Evolutionary conservation across 2,329 filamentous ascomycete species (phyloP).

Genomic region (Fusarium torreyae): DNA sequence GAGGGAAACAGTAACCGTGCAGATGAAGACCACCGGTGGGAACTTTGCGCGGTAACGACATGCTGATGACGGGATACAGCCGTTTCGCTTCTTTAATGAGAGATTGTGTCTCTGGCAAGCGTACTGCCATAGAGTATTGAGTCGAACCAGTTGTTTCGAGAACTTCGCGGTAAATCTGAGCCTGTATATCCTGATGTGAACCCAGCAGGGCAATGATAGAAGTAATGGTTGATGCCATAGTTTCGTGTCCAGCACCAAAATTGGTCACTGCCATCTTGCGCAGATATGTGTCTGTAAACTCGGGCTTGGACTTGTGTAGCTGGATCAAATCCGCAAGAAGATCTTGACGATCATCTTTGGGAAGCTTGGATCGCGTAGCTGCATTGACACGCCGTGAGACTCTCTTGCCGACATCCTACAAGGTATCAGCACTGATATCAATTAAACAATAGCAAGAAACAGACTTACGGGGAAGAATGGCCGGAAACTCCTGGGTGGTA

Average conservation of each 20-base stretch:
- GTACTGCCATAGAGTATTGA: slow-evolving; percentile 43
- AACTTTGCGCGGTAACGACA: slow-evolving; percentile 65
- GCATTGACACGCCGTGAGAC: slow-evolving; percentile 55
- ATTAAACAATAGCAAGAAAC: rapidly evolving
- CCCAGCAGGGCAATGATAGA: slow-evolving; percentile 65
- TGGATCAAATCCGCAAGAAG: slow-evolving; percentile 64
- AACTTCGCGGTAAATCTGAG: slow-evolving; percentile 55
- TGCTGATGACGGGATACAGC: slow-evolving; percentile 66
- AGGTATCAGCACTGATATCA: background rate
- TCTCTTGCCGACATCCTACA: slow-evolving; percentile 55
- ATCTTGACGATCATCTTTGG: slow-evolving; percentile 56
- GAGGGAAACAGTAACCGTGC: slow-evolving; percentile 59
- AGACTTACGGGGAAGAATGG: slow-evolving; percentile 65
- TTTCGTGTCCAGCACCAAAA: slow-evolving; percentile 70
- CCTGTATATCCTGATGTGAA: slow-evolving; percentile 54
- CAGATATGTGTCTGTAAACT: slow-evolving; percentile 64
- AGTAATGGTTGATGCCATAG: slow-evolving; percentile 67
- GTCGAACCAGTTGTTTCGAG: slow-evolving; percentile 25
- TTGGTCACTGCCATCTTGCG: slow-evolving; percentile 68
- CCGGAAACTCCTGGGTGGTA: slow-evolving; percentile 60
- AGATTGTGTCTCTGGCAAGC: slow-evolving; percentile 59
- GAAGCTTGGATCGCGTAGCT: slow-evolving; percentile 48
- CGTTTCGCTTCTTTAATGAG: slow-evolving; percentile 67
- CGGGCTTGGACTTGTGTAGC: slow-evolving; percentile 61
- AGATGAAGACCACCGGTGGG: slow-evolving; percentile 56